These are phyloP conservation scores for Aurantiochytrium sp. DNA, from an alignment of 108 stramenopile genomes.

Conservation along the genomic window DNA sequence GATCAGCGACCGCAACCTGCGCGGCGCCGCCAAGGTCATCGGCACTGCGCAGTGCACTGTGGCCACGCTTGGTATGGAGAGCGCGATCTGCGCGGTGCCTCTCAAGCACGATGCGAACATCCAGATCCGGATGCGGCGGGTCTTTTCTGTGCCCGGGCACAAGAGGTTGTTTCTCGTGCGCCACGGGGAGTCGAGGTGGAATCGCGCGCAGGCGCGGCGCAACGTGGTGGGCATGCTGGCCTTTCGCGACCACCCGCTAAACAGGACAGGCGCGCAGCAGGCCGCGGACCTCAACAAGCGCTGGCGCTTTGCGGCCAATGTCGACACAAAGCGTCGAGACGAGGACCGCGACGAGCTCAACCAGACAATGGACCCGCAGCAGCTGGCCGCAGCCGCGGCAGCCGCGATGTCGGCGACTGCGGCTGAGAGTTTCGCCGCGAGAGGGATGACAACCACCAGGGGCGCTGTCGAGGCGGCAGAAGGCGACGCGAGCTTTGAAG, in stretches of 20 bases:
- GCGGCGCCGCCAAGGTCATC: not conserved
- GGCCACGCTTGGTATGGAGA: not conserved
- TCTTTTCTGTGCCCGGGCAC: not conserved
- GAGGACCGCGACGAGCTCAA: not conserved
- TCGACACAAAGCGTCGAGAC: not conserved
- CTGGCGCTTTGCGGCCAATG: not conserved
- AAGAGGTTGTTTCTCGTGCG: not conserved
- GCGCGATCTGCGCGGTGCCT: not conserved
- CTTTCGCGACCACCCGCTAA: not conserved
- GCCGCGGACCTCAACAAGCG: not conserved
- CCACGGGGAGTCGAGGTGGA: conserved; percentile 15
- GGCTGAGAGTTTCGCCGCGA: no score
- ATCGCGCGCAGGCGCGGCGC: not conserved
- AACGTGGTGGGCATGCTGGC: conserved; percentile 11
- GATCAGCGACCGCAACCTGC: not conserved
- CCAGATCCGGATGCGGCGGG: not conserved
- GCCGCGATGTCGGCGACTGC: not conserved
- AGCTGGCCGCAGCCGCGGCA: not conserved
- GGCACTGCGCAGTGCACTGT: not conserved
- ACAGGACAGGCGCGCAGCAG: not conserved
- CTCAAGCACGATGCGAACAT: not conserved
- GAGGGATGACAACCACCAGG: no score
- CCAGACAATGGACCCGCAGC: not conserved
- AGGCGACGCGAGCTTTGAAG: not conserved
- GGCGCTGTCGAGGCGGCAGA: not conserved